Base-by-base conservation (phyloP, 768 basidiomycete genomes). In the Boletellus sp. region DNA sequence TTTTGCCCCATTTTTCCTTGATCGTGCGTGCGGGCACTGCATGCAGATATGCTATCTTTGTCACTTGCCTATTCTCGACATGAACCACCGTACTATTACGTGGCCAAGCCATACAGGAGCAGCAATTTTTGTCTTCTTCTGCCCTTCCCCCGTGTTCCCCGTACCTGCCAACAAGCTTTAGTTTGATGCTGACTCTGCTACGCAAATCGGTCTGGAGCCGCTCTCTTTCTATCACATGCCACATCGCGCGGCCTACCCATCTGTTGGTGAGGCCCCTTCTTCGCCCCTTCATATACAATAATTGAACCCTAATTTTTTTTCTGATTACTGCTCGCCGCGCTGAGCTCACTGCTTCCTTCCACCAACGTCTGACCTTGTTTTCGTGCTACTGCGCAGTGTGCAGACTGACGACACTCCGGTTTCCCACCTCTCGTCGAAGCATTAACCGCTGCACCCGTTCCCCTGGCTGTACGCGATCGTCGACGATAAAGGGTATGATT, bases 251-350 rank as follows among this genome's bases (percentile, higher is more conserved):
- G 52, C 47, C 10, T 44, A n/a, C 49, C 44, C 31, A 6, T 31
- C 50, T 58, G 22, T 41, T 37, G 56, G 51, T 44, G 28, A 48
- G 33, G 11, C 47, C 51, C 40, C 54, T 57, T 63, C 58, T 62
- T 62, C 54, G 10, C 47, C 52, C 40, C 54, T 57, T 63, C 58
- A 64, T 62, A 57, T 63, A 40, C 50, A 48, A 56, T 54, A 17
- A 64, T 64, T 59, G 62, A 63, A 63, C 61, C 49, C 46, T 61
- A 64, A 46, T 37, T 42, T 31, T 49, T 40, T 32, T 34, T 19
- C 36, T 48, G 45, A 34, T 39, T 16, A 19, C 26, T 45, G 36
- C 38, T 38, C 32, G 32, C 23, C 40, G 12, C 26, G 28, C 35
- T 24, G 37, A 28, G 7, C 7, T 31, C 45, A 20, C 42, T 28